Evolutionary conservation across 2,329 filamentous ascomycete species (phyloP).

Genomic region (Xylariomycetidae sp.): DNA sequence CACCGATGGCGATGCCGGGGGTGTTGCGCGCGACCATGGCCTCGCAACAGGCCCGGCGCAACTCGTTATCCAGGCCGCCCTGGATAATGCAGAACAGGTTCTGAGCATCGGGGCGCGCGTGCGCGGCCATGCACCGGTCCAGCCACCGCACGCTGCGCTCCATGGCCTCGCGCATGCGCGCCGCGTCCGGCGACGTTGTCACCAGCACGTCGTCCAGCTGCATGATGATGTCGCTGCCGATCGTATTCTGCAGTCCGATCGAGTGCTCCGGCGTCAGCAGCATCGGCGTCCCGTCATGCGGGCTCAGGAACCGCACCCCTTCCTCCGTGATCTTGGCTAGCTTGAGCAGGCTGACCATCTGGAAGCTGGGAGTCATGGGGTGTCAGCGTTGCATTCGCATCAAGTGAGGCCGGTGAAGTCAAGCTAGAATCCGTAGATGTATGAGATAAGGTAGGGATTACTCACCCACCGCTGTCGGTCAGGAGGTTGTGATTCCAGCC

Average conservation of each 20-base stretch:
- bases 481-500: constrained; percentile 94
- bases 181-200: constrained; percentile 85
- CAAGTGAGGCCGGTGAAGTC: neutral
- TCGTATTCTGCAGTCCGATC: constrained; percentile 90
- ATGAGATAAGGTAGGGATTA: constrained; percentile 13
- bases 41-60: constrained; percentile 74
- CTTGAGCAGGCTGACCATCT: constrained; percentile 96
- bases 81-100: constrained; percentile 99
- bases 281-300: constrained; percentile 93
- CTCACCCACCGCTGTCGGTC: constrained; percentile 69
- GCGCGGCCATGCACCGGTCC: constrained; percentile 87
- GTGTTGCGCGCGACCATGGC: constrained; percentile 90
- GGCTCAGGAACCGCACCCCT: constrained; percentile 91
- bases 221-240: constrained; percentile 99
- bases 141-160: constrained; percentile 91
- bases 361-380: constrained; percentile 63
- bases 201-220: constrained; percentile 97
- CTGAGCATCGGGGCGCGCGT: constrained; percentile 74
- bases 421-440: neutral
- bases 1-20: constrained; percentile 93
- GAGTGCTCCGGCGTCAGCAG: constrained; percentile 96
- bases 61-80: constrained; percentile 81
- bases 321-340: constrained; percentile 92
- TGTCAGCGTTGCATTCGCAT: constrained; percentile 5
- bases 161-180: constrained; percentile 91